phyloP scores from a whole-genome alignment of 306 rosid species.

The Dalbergia cultrata region DNA sequence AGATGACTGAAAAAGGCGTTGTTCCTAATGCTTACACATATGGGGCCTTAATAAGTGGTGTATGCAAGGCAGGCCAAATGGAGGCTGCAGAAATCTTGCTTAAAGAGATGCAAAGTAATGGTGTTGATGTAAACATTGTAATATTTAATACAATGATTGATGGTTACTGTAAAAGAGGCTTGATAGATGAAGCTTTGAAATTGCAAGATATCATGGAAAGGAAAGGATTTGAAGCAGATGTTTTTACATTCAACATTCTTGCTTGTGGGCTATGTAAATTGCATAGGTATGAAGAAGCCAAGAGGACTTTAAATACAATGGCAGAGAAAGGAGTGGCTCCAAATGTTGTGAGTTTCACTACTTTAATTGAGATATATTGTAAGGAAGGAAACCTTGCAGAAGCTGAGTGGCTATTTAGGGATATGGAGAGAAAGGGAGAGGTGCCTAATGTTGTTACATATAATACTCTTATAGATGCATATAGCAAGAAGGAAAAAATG shows the following conservation, averaged over 20 bases:
- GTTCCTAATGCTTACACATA: conserved; percentile 69
- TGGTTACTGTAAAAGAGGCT: conserved; percentile 78
- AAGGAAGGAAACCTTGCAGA: conserved; percentile 84
- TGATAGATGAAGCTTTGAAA: conserved; percentile 74
- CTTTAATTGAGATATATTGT: conserved; percentile 76
- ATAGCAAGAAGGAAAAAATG: conserved; percentile 71
- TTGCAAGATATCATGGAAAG: conserved; percentile 63
- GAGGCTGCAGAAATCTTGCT: conserved; percentile 74
- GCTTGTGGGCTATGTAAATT: conserved; percentile 71
- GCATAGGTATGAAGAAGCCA: conserved; percentile 73
- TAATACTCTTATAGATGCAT: conserved; percentile 76
- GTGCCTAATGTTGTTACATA: conserved; percentile 68
- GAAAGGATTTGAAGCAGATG: conserved; percentile 70
- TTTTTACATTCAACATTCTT: conserved; percentile 64
- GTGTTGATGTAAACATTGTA: conserved; percentile 60
- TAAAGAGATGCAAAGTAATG: conserved; percentile 73
- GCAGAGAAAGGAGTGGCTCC: conserved; percentile 70
- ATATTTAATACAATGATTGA: conserved; percentile 73
- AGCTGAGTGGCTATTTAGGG: conserved; percentile 65
- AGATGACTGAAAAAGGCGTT: conserved; percentile 62
- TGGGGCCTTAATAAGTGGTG: conserved; percentile 71
- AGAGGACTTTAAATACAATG: conserved; percentile 66
- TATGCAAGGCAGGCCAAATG: conserved; percentile 79
- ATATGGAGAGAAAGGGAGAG: conserved; percentile 68
- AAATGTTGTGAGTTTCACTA: conserved; percentile 66